phyloP scores from a whole-genome alignment of 2,329 filamentous ascomycete genomes.

The Colletotrichum phormii region DNA sequence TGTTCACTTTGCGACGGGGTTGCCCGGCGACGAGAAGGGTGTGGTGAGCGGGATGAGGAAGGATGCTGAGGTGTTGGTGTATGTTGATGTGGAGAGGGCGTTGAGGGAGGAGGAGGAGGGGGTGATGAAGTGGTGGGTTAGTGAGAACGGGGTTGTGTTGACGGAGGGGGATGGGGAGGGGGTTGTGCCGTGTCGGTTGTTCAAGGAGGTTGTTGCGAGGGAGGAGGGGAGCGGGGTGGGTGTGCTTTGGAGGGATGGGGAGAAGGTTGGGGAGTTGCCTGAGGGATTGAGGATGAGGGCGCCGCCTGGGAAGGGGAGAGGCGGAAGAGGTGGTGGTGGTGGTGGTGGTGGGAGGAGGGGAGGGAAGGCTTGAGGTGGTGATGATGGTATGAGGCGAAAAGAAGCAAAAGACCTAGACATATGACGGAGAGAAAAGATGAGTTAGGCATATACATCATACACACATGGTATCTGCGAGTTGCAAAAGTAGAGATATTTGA shows the following conservation, averaged over 20 bases:
- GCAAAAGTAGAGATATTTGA: too few species aligned
- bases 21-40: slow-evolving; percentile 61
- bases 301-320: slow-evolving; percentile 61
- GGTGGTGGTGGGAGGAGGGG: slow-evolving; percentile 46
- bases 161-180: slow-evolving; percentile 70
- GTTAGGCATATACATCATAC: neutral
- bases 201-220: slow-evolving; percentile 76
- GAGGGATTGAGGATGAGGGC: slow-evolving; percentile 61
- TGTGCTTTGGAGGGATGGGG: slow-evolving; percentile 77
- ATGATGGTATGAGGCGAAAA: neutral
- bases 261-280: slow-evolving; percentile 75
- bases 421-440: neutral
- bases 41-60: slow-evolving; percentile 85
- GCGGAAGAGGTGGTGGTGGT: slow-evolving; percentile 49
- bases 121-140: slow-evolving; percentile 78
- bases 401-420: too few species aligned
- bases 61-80: slow-evolving; percentile 82
- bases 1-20: slow-evolving; percentile 86
- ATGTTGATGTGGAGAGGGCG: slow-evolving; percentile 77
- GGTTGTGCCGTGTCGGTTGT: slow-evolving; percentile 74
- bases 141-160: slow-evolving; percentile 82
- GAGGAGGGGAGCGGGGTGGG: slow-evolving; percentile 58
- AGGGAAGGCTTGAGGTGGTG: slow-evolving; percentile 24
- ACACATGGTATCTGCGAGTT: neutral
- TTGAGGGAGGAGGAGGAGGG: slow-evolving; percentile 64